phyloP scores from a whole-genome alignment of 2,329 filamentous ascomycete species.

The Remersonia thermophila region DNA sequence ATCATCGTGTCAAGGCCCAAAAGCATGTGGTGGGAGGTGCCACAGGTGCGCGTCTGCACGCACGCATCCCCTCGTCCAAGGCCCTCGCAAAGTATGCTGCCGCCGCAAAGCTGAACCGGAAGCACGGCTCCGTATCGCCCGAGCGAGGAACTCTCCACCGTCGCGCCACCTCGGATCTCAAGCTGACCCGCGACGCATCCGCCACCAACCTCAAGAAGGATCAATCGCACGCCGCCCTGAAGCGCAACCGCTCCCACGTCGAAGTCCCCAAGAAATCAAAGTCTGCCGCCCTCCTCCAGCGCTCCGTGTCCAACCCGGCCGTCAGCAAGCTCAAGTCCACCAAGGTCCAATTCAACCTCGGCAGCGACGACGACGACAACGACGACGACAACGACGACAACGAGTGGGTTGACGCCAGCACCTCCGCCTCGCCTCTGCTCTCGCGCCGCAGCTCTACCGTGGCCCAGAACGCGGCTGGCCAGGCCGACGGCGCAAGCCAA shows the following conservation, averaged over 20 bases:
- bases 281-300: conserved; percentile 40
- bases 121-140: conserved; percentile 31
- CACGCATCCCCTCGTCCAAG: conserved; percentile 41
- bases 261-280: conserved; percentile 42
- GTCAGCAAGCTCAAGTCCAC: conserved; percentile 31
- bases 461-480: conserved; percentile 1
- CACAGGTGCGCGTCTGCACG: conserved; percentile 30
- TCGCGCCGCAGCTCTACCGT: conserved; percentile 38
- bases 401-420: conserved; percentile 57
- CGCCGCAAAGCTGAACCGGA: conserved; percentile 25
- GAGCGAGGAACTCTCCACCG: conserved; percentile 30
- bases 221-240: conserved; percentile 40
- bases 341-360: conserved; percentile 53
- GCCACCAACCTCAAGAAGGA: conserved; percentile 38
- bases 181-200: conserved; percentile 33
- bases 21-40: conserved; percentile 34
- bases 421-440: conserved; percentile 47
- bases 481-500: neutral
- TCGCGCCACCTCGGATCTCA: conserved; percentile 38
- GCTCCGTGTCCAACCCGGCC: conserved; percentile 37
- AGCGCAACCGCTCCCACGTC: conserved; percentile 48
- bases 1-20: conserved; percentile 23
- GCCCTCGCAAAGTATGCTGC: conserved; percentile 34
- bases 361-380: conserved; percentile 36
- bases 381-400: conserved; percentile 33